Conservation (phyloP, 192 early-diverging fungal species). For the Rhizoclosmatium globosum region DNA sequence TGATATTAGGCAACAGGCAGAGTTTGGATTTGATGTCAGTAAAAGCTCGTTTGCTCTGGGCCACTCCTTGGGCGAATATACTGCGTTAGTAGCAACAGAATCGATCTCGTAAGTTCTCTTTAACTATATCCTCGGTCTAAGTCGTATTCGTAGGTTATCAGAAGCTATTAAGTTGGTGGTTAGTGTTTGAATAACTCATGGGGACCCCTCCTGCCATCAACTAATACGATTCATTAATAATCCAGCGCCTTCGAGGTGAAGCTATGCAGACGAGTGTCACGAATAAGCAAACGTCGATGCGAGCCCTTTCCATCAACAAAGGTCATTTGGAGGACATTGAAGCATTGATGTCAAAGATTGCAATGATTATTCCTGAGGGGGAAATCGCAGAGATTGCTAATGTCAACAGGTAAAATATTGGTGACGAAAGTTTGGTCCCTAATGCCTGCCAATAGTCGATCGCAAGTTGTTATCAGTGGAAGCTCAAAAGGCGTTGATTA, state of each 20-base stretch:
- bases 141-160: conserved; percentile 49
- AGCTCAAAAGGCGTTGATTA: conserved; percentile 85
- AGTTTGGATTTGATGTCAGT: conserved; percentile 81
- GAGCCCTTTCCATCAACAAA: conserved; percentile 83
- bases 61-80: conserved; percentile 94
- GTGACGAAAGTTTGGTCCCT: too few relatives aligned
- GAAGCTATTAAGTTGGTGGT: conserved; percentile 90
- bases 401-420: conserved; percentile 69
- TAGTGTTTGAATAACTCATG: conserved; percentile 22
- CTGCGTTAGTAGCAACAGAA: conserved; percentile 57
- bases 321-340: conserved; percentile 76
- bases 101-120: conserved; percentile 51
- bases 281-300: conserved; percentile 84
- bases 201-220: background rate
- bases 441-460: background rate
- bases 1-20: conserved; percentile 48
- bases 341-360: conserved; percentile 70
- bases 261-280: conserved; percentile 84
- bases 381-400: conserved; percentile 91
- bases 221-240: background rate
- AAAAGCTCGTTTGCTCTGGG: conserved; percentile 85
- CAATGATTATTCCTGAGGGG: conserved; percentile 63
- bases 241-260: conserved; percentile 79
- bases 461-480: conserved; percentile 90
- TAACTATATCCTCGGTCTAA: background rate